phyloP scores from a whole-genome alignment of 495 filamentous ascomycete genomes.

The Neurospora sp. region DNA sequence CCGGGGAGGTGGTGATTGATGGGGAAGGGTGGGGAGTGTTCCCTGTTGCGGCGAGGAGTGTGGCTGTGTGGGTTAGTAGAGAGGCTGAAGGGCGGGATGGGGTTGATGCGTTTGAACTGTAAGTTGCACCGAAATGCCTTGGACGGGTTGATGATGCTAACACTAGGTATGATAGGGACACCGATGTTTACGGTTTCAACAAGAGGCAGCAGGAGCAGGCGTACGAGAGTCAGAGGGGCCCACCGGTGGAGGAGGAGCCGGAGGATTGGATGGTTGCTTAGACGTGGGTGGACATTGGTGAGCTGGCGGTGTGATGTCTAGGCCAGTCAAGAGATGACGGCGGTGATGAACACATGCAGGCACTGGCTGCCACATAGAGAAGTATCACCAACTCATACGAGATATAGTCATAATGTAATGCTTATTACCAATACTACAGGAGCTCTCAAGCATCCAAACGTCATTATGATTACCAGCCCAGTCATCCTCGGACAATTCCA shows the following conservation, averaged over 20 bases:
- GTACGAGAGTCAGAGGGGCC: neutral
- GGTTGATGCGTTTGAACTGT: constrained; percentile 14
- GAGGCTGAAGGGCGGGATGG: constrained; percentile 41
- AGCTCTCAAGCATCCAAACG: neutral
- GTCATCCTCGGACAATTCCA: neutral
- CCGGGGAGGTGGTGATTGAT: constrained; percentile 41
- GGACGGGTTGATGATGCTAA: too few species aligned
- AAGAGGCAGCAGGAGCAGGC: neutral
- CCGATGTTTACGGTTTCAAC: neutral
- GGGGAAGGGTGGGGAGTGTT: constrained; percentile 48
- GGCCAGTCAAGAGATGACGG: neutral
- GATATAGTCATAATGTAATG: neutral
- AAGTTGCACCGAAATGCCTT: neutral
- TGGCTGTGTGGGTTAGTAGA: constrained; percentile 54
- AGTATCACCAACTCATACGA: neutral
- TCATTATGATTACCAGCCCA: neutral
- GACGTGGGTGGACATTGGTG: neutral
- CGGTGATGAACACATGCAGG: neutral
- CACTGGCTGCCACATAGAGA: neutral
- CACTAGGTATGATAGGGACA: neutral
- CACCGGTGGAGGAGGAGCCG: neutral
- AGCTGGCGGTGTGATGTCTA: neutral
- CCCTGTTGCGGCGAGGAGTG: constrained; percentile 39
- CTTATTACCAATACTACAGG: neutral
- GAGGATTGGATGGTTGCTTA: neutral